A percentile compares a stretch with the other conserved stretches of the same genome.
phyloP scores from a whole-genome alignment of 179 eudicot species.

The Corrigiola litoralis region DNA sequence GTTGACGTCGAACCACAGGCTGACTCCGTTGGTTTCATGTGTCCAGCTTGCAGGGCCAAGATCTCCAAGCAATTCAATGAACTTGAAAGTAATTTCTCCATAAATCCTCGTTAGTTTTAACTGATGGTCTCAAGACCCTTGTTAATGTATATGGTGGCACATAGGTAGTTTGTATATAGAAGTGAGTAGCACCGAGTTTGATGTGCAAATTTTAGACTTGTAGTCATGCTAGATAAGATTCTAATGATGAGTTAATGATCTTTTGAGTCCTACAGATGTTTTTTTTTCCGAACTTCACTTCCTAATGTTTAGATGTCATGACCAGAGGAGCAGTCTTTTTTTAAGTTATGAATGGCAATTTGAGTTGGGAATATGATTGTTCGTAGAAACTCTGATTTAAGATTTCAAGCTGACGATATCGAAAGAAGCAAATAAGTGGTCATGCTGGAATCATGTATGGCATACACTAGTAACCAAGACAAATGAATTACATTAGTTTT shows the following conservation, averaged over 20 bases:
- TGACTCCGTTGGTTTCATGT: constrained; percentile 73
- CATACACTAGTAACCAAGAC: too few species aligned
- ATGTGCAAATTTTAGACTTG: too few species aligned
- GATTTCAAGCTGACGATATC: too few species aligned
- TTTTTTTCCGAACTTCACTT: not conserved
- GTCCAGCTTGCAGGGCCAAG: constrained; percentile 58
- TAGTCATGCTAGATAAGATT: constrained; percentile 1
- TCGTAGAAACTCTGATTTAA: too few species aligned
- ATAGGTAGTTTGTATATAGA: too few species aligned
- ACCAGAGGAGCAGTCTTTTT: too few species aligned
- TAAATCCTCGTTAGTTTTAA: constrained; percentile 23
- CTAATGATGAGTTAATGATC: not conserved
- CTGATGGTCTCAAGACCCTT: not conserved
- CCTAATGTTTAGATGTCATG: not conserved
- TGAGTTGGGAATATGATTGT: too few species aligned
- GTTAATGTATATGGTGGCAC: constrained; percentile 1
- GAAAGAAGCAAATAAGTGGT: too few species aligned
- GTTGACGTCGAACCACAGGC: constrained; percentile 47
- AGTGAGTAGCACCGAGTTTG: too few species aligned
- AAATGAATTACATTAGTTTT: too few species aligned
- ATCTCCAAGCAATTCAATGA: constrained; percentile 59
- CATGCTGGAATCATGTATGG: too few species aligned
- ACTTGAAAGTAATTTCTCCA: constrained; percentile 34
- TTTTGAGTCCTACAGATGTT: not conserved
- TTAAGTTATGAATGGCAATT: too few species aligned